Percentiles rank a stretch among this genome's conserved stretches.
phyloP scores from a whole-genome alignment of 148 eudicot species.

The Heliamphora exappendiculata region DNA sequence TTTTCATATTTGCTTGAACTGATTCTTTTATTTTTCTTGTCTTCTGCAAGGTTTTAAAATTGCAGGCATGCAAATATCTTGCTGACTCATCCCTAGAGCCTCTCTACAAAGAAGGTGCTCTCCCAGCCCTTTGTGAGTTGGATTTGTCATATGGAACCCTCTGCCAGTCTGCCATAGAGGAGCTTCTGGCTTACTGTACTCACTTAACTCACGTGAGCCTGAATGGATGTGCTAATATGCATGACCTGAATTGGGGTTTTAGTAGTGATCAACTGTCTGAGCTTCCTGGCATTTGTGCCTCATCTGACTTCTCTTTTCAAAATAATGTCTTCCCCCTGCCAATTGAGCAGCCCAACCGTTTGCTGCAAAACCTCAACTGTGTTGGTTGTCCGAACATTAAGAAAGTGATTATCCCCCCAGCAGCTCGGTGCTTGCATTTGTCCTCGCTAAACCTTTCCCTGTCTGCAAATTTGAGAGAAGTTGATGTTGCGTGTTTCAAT shows the following conservation, averaged over 20 bases:
- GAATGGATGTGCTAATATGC: constrained; percentile 92
- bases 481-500: constrained; percentile 64
- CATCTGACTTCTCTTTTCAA: constrained; percentile 17
- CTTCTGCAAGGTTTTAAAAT: constrained; percentile 56
- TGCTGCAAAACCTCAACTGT: constrained; percentile 78
- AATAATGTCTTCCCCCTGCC: constrained; percentile 16
- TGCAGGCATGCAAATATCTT: constrained; percentile 98
- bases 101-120: constrained; percentile 72
- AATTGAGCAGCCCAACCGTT: constrained; percentile 44
- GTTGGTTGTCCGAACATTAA: constrained; percentile 88
- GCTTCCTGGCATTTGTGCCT: constrained; percentile 20
- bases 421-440: constrained; percentile 57
- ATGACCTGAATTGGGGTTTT: constrained; percentile 76
- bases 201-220: constrained; percentile 83
- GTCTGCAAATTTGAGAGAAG: constrained; percentile 75
- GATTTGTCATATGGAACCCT: constrained; percentile 92
- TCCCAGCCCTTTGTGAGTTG: constrained; percentile 76
- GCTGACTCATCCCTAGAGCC: constrained; percentile 70
- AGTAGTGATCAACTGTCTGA: constrained; percentile 13
- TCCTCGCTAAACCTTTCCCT: constrained; percentile 77
- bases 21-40: constrained; percentile 1
- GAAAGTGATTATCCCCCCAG: constrained; percentile 61
- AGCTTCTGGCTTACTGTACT: constrained; percentile 70
- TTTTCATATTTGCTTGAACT: not conserved
- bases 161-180: constrained; percentile 82